These are phyloP conservation scores for Neodidymelliopsis sp. DNA, from an alignment of 2,329 filamentous ascomycete genomes.

Conservation along the genomic window DNA sequence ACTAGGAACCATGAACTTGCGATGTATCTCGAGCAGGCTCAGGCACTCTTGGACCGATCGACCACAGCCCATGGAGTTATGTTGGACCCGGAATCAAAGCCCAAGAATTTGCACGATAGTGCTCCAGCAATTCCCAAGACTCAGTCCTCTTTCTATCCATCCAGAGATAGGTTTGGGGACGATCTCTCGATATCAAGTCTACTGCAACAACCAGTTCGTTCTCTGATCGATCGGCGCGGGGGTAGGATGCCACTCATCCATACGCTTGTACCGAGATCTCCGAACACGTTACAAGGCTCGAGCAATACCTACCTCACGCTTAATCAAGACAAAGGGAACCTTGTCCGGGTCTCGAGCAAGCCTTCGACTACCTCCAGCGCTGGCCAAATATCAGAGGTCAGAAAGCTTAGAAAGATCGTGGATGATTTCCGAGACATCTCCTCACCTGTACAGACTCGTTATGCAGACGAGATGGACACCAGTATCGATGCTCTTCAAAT, in stretches of 20 bases:
- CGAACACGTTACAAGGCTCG: neutral
- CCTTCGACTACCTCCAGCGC: neutral
- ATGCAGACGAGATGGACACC: constrained; percentile 48
- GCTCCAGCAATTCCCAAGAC: neutral
- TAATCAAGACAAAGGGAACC: neutral
- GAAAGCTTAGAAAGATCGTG: constrained; percentile 23
- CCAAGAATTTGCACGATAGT: neutral
- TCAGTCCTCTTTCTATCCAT: neutral
- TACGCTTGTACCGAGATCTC: neutral
- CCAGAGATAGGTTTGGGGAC: neutral
- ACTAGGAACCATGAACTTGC: constrained; percentile 59
- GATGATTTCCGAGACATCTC: constrained; percentile 28
- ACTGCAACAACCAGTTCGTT: neutral
- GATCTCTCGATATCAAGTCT: neutral
- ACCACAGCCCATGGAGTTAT: neutral
- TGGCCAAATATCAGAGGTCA: neutral
- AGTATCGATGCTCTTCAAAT: constrained; percentile 45
- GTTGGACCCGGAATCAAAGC: neutral
- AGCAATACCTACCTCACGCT: neutral
- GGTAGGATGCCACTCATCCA: neutral
- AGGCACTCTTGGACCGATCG: constrained; percentile 43
- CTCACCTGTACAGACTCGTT: constrained; percentile 47
- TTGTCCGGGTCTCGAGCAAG: neutral
- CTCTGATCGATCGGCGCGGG: neutral
- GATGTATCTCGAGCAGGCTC: constrained; percentile 54